phyloP scores from a whole-genome alignment of 805 yeast species.

The Debaryomyces tyrocola region DNA sequence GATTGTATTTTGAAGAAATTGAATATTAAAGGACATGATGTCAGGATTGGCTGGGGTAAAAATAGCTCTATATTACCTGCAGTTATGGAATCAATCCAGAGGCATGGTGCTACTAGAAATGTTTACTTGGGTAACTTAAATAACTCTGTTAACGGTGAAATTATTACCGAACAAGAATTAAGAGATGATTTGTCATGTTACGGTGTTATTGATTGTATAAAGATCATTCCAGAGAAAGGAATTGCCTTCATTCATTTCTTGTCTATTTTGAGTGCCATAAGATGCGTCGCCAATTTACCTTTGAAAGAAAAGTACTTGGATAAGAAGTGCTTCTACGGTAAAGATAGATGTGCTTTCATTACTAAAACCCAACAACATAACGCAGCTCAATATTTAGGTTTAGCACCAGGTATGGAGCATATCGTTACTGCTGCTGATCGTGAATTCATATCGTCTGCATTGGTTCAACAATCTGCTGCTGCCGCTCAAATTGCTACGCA shows the following conservation, averaged over 20 bases:
- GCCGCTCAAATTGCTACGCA: slow-evolving; percentile 96
- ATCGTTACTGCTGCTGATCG: slow-evolving; percentile 68
- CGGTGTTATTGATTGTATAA: slow-evolving; percentile 85
- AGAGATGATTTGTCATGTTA: slow-evolving; percentile 63
- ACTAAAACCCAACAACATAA: slow-evolving; percentile 95
- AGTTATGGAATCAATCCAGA: slow-evolving; percentile 71
- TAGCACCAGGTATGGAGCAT: slow-evolving; percentile 87
- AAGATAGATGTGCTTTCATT: slow-evolving; percentile 91
- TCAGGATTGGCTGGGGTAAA: slow-evolving; percentile 93
- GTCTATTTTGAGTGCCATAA: slow-evolving; percentile 80
- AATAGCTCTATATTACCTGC: slow-evolving; percentile 72
- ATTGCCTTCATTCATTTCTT: slow-evolving; percentile 90
- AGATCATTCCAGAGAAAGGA: slow-evolving; percentile 75
- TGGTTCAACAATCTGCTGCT: slow-evolving; percentile 92
- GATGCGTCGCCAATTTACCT: slow-evolving; percentile 77
- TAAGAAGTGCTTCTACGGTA: slow-evolving; percentile 85
- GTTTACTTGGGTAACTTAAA: slow-evolving; percentile 84
- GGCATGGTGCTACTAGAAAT: slow-evolving; percentile 91
- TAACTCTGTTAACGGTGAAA: slow-evolving; percentile 49
- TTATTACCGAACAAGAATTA: slow-evolving; percentile 63
- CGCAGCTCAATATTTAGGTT: slow-evolving; percentile 91
- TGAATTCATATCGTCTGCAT: slow-evolving; percentile 65
- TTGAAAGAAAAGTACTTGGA: slow-evolving; percentile 65
- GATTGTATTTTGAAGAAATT: slow-evolving; percentile 86
- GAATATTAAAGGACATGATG: slow-evolving; percentile 75